Percentiles rank a stretch among this genome's conserved stretches.
Evolutionary conservation across 768 basidiomycete genomes (phyloP).

Genomic region (Hygrocybe coccinea): DNA sequence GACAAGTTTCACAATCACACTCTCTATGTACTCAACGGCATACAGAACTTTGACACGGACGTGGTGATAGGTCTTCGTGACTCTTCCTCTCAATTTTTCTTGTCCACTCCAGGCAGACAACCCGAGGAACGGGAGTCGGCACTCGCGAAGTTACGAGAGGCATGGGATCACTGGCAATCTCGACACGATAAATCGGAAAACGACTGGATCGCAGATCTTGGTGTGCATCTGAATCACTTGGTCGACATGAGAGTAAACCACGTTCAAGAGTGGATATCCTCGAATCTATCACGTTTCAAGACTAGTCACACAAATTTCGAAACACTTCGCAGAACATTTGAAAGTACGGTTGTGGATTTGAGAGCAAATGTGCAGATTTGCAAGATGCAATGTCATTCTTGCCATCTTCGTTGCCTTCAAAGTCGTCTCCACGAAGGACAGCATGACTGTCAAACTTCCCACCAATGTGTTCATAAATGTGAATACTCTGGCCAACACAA

Average conservation of each 20-base stretch:
- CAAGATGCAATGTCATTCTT: constrained; percentile 41
- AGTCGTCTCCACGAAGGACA: constrained; percentile 38
- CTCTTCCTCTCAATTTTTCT: constrained; percentile 33
- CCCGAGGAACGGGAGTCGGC: neutral
- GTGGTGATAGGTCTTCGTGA: constrained; percentile 35
- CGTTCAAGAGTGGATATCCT: constrained; percentile 47
- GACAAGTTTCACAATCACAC: neutral
- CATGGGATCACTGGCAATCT: neutral
- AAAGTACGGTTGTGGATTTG: constrained; percentile 41
- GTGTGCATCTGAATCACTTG: constrained; percentile 34
- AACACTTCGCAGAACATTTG: constrained; percentile 41
- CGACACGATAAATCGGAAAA: constrained; percentile 37
- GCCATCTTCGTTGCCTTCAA: constrained; percentile 47
- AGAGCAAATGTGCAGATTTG: constrained; percentile 46
- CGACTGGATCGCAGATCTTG: constrained; percentile 40
- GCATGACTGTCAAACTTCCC: constrained; percentile 51
- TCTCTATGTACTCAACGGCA: neutral
- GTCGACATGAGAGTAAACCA: constrained; percentile 42
- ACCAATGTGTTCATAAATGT: constrained; percentile 44
- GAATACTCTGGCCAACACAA: constrained; percentile 37
- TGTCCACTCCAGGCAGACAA: constrained; percentile 7
- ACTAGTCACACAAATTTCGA: constrained; percentile 41
- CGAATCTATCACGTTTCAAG: constrained; percentile 47
- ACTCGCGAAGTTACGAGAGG: neutral
- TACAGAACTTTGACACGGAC: constrained; percentile 52